Base-by-base conservation (phyloP, 2,329 filamentous ascomycete species). In the Chrysoporthe deuterocubensis region DNA sequence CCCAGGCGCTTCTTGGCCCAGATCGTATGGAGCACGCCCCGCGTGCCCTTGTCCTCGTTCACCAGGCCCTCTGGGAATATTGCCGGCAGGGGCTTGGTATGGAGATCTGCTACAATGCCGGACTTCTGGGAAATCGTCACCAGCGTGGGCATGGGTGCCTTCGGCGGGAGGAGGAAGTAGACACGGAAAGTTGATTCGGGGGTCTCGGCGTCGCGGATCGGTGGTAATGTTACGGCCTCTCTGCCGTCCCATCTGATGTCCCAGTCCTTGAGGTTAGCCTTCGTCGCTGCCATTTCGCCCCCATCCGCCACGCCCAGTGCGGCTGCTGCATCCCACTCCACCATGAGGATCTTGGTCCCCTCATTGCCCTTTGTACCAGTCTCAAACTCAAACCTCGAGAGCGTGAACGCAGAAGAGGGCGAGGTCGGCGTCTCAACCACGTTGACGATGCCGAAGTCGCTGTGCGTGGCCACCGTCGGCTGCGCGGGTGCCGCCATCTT, bases 331-430 rank as follows among this genome's bases (percentile, higher is more conserved):
- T 92, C 89, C 94, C 94, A 97, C 78, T 97, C 93, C 50, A 97
- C 90, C 93, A 97, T 96, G 73, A 97, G 82, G 71, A 97, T 90
- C 82, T 97, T 97, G 71, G 93, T 96, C 52, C 93, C 93, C 71
- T 94, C 91, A 74, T 93, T 92, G 62, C 89, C 91, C 76, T 87
- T 87, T 42, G 68, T 70, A 46, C 89, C 90, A 0, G 87, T 84
- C 79, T 94, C 91, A 76, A 97, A 96, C 77, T 97, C 94, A 79
- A 96, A 97, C 68, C 94, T 90, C 58, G 93, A 91, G 58, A 93
- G 83, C n/a, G 90, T 90, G 67, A 79, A 70, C 21, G 76, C 73
- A 14, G 82, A 82, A 4, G 83, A 79, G 69, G 81, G 81, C 74
- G 84, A 78, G n/a, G 78, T 78, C 3, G 82, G 79, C 37, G 81